Evolutionary conservation across 495 filamentous ascomycete species (phyloP).

Genomic region (Penicillium lividum): DNA sequence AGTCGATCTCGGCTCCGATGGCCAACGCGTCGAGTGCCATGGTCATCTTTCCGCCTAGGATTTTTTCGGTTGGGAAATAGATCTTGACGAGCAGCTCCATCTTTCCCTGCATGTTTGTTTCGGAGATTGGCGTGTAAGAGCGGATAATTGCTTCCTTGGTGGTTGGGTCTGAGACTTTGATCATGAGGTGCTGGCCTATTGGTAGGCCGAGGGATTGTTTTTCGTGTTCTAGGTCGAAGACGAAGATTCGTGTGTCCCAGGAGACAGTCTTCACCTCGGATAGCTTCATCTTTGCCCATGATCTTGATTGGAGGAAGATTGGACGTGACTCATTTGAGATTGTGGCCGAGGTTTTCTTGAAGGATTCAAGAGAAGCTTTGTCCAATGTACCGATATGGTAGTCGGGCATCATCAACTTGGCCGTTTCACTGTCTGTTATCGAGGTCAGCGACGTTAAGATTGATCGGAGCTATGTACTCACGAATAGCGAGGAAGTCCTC

Average conservation of each 20-base stretch:
- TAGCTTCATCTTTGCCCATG: slow-evolving; percentile 72
- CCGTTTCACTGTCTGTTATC: slow-evolving; percentile 77
- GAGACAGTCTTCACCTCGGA: slow-evolving; percentile 66
- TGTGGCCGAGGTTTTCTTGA: slow-evolving; percentile 40
- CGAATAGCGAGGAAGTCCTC: slow-evolving; percentile 96
- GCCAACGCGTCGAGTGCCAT: slow-evolving; percentile 73
- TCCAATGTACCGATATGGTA: slow-evolving; percentile 86
- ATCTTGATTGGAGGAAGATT: slow-evolving; percentile 68
- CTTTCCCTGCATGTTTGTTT: slow-evolving; percentile 57
- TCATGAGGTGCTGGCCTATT: slow-evolving; percentile 85
- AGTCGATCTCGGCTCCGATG: slow-evolving; percentile 70
- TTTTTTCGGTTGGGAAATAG: slow-evolving; percentile 64
- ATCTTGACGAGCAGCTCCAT: slow-evolving; percentile 83
- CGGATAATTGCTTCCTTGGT: slow-evolving; percentile 75
- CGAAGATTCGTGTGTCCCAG: slow-evolving; percentile 81
- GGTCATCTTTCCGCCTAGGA: slow-evolving; percentile 81
- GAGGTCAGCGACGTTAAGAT: slow-evolving; percentile 1
- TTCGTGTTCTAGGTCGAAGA: slow-evolving; percentile 73
- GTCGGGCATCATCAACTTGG: slow-evolving; percentile 85
- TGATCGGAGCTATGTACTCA: slow-evolving; percentile 45
- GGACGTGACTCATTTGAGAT: slow-evolving; percentile 43
- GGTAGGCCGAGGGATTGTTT: slow-evolving; percentile 77
- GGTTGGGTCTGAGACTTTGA: slow-evolving; percentile 72
- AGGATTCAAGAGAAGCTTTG: slow-evolving; percentile 52
- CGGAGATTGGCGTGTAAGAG: slow-evolving; percentile 85